phyloP scores from a whole-genome alignment of 768 basidiomycete genomes.

The Boletus fagicola region DNA sequence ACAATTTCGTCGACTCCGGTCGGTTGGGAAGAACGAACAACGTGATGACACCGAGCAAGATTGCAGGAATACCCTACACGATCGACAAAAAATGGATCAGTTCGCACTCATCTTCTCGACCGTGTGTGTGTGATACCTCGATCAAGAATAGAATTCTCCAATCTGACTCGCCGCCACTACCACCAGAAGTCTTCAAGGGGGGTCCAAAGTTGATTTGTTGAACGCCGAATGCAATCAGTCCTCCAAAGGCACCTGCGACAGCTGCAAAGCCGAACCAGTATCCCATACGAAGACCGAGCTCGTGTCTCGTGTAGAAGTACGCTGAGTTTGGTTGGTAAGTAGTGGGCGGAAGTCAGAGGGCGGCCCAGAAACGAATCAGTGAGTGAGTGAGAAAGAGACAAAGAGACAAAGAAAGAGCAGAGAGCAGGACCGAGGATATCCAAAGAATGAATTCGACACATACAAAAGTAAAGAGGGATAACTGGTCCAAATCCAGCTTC shows the following conservation, averaged over 20 bases:
- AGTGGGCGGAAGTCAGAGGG: background rate
- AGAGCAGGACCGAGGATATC: background rate
- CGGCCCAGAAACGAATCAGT: background rate
- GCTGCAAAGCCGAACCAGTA: constrained; percentile 86
- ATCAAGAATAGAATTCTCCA: constrained; percentile 60
- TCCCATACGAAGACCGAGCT: constrained; percentile 74
- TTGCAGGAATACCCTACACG: constrained; percentile 60
- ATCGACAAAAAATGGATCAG: background rate
- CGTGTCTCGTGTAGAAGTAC: constrained; percentile 72
- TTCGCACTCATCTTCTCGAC: background rate
- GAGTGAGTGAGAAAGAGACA: background rate
- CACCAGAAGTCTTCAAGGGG: constrained; percentile 20
- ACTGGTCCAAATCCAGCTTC: constrained; percentile 78
- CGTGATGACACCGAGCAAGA: constrained; percentile 59
- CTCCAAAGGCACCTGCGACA: constrained; percentile 81
- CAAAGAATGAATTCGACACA: constrained; percentile 21
- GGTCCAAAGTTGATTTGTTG: constrained; percentile 56
- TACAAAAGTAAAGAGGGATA: constrained; percentile 77
- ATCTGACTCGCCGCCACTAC: constrained; percentile 31
- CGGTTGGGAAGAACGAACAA: constrained; percentile 62
- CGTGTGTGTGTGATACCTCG: constrained; percentile 45
- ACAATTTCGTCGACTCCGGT: constrained; percentile 64
- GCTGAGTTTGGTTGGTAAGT: constrained; percentile 41
- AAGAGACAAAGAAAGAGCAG: background rate
- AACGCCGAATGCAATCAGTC: constrained; percentile 79